Evolutionary conservation across 208 protist genomes (phyloP), one percentile per base, ranked within the genome.

Genomic region (Trypanosoma mega): DNA sequence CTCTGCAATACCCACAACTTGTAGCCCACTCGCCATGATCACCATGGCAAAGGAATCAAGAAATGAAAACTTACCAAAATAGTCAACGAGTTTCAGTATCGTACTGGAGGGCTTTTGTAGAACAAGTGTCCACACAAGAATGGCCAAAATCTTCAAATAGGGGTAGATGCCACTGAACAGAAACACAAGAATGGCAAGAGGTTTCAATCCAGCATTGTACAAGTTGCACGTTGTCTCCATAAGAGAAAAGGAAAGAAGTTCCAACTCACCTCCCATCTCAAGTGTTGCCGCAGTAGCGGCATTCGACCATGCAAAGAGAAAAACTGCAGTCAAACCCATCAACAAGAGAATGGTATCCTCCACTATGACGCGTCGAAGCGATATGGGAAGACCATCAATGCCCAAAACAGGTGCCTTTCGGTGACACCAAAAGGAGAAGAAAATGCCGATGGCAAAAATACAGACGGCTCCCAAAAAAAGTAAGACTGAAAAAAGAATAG

Each of bases 31-130:
- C 20, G 96, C 80, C 87, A 98, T 96, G 50, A 98, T 74, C 18
- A 95, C 68, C 69, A 98, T 67, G 36, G 98, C 90, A 55, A 91
- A 97, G 8, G 78, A 81, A 76, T 98, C 96, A 41, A 98, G 69
- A 20, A 98, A 73, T 3, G 93, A 98, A 67, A 96, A 96, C 78
- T 98, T 98, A 45, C 94, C 94, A 8, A 94, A 23, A 14, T 62
- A 69, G 71, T 98, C 96, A 39, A 98, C 84, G 4, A 87, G 44
- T 27, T 57, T 55, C 0, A 98, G 72, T 0, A 82, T 33, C 14
- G n/a, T n/a, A n/a, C 21, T 30, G 43, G 82, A 76, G 0, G 69
- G 70, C 9, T 64, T 63, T n/a, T 78, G 65, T 8, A 80, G 31
- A 23, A 96, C 61, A 8, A 91, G 49, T 16, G 60, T 72, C 27